Conservation (phyloP, 2,329 filamentous ascomycete genomes). For the Cercospora sp. region DNA sequence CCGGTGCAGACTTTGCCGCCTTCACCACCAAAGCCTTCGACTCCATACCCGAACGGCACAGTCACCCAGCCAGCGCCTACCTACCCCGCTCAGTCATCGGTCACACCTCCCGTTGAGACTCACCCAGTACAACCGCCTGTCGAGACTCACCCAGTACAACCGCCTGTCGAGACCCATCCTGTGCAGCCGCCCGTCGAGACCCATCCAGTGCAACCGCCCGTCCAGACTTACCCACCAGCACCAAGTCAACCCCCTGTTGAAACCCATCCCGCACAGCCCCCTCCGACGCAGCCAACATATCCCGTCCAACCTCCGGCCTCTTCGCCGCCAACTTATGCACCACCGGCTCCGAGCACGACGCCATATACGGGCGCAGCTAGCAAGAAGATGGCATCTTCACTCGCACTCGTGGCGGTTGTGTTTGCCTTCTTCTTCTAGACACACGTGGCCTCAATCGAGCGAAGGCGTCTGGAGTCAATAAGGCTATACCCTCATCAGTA, state of each 20-base stretch:
- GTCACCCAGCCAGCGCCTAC: slow-evolving; percentile 3
- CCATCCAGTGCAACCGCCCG: neutral
- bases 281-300: neutral
- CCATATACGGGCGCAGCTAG: slow-evolving; percentile 9
- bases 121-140: slow-evolving; percentile 1
- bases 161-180: neutral
- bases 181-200: neutral
- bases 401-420: slow-evolving; percentile 13
- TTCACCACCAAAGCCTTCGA: slow-evolving; percentile 1
- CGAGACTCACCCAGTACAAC: neutral
- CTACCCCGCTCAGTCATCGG: slow-evolving; percentile 4
- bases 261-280: neutral
- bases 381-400: slow-evolving; percentile 10
- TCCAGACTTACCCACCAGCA: neutral
- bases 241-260: neutral
- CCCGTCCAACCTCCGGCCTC: neutral
- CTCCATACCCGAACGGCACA: slow-evolving; percentile 4
- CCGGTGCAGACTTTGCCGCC: neutral
- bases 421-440: slow-evolving; percentile 15
- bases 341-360: slow-evolving; percentile 3
- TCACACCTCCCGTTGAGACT: neutral
- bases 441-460: neutral
- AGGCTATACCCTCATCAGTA: neutral
- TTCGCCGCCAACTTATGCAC: neutral
- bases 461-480: slow-evolving; percentile 12